Conservation (phyloP, 441 rosid genomes). For the Arabidopsis hybrid region DNA sequence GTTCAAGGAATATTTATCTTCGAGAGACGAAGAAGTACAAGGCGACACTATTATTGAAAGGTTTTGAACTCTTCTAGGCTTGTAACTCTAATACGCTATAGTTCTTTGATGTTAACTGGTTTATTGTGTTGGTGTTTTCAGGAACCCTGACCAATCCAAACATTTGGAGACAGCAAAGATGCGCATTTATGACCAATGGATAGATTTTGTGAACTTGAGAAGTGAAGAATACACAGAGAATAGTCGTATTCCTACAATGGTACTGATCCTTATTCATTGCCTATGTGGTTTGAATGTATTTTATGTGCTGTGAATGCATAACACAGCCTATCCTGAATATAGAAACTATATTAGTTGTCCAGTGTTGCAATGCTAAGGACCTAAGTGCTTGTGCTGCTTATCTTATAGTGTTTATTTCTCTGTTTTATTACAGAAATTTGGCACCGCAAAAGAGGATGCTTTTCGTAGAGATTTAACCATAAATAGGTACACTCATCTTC, state of each 20-base stretch:
- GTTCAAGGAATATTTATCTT: conserved; percentile 68
- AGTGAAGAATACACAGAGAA: conserved; percentile 85
- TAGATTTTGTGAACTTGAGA: conserved; percentile 95
- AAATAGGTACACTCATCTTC: conserved; percentile 65
- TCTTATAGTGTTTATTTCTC: conserved; percentile 18
- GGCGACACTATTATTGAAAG: conserved; percentile 82
- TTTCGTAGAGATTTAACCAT: conserved; percentile 93
- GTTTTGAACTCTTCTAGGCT: conserved; percentile 44
- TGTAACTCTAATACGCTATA: neutral
- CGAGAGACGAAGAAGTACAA: conserved; percentile 68
- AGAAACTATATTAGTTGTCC: neutral
- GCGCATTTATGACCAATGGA: conserved; percentile 86
- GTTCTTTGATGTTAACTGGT: conserved; percentile 20
- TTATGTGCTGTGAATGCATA: conserved; percentile 1
- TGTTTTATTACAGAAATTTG: conserved; percentile 70
- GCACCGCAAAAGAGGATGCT: conserved; percentile 96
- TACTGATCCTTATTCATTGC: conserved; percentile 38
- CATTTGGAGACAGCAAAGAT: conserved; percentile 95
- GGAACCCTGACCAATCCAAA: conserved; percentile 96
- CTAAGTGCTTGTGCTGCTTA: conserved; percentile 9
- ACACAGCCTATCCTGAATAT: neutral
- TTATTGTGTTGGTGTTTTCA: conserved; percentile 46
- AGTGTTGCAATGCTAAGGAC: conserved; percentile 1
- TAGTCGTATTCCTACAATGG: conserved; percentile 95
- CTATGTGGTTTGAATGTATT: neutral